Evolutionary conservation across 805 yeast genomes (phyloP).

Genomic region (Isabelozyma pseudorhagii): DNA sequence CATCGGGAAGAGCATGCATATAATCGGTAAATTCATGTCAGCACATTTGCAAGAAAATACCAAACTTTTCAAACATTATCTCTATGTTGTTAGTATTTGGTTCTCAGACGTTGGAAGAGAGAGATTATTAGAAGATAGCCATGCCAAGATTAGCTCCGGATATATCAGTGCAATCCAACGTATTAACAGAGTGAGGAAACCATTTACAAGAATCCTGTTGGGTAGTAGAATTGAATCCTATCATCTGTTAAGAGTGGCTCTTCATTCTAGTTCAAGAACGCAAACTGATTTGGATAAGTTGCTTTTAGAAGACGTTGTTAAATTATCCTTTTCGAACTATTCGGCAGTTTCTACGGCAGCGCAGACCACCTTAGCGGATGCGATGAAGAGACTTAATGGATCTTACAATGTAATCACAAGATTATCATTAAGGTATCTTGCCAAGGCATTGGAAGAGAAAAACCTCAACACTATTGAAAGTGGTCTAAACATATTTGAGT

Average conservation of each 20-base stretch:
- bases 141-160: constrained; percentile 52
- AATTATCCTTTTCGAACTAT: constrained; percentile 66
- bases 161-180: constrained; percentile 59
- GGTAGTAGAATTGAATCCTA: constrained; percentile 71
- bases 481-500: constrained; percentile 54
- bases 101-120: constrained; percentile 79
- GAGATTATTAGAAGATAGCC: constrained; percentile 54
- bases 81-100: constrained; percentile 71
- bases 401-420: constrained; percentile 56
- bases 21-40: constrained; percentile 45
- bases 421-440: constrained; percentile 46
- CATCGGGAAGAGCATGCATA: constrained; percentile 65
- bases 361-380: constrained; percentile 60
- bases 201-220: constrained; percentile 74
- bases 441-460: constrained; percentile 44
- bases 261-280: constrained; percentile 70
- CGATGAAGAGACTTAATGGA: constrained; percentile 68
- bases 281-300: constrained; percentile 63
- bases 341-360: constrained; percentile 69
- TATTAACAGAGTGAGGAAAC: constrained; percentile 61
- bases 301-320: constrained; percentile 63
- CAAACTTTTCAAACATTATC: constrained; percentile 54
- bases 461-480: constrained; percentile 57
- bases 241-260: constrained; percentile 69
- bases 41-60: constrained; percentile 60